Base-by-base conservation (phyloP, 345 rosid species). In the Excoecaria cochinchinensis region DNA sequence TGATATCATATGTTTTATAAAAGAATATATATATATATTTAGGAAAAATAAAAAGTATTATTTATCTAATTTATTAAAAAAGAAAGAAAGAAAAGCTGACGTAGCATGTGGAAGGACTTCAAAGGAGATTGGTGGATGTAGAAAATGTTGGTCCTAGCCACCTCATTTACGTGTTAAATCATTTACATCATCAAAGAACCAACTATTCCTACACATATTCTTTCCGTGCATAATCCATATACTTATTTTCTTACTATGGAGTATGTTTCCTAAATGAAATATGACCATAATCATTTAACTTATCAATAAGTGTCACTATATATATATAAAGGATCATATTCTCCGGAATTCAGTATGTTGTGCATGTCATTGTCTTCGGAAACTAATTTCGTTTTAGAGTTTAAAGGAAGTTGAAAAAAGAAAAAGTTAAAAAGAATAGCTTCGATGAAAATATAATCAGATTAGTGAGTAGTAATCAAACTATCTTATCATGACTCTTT, bases 91-190 rank as follows among this genome's bases (percentile, higher is more conserved):
- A 14, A 22, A 60, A 55, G 21, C 56, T 59, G 47, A 71, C 60
- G 42, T 60, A 59, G 82, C 17, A 62, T 75, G 68, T 40, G 19
- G 19, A 58, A 0, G 15, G 59, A 74, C 39, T 67, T 60, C 38
- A 42, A 2, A 52, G 12, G 56, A 17, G 61, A 63, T 80, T 57
- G 22, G 48, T 69, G 73, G 60, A 31, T 40, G 3, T 56, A 51
- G 24, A 74, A 68, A 77, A 63, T 12, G 67, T 39, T 53, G 3
- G 16, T 4, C 12, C 16, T 48, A 51, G 44, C 73, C 60, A 36
- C 59, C 72, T 76, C 69, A 48, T 17, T 36, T 31, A 1, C 31
- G 8, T 53, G 12, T 65, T 72, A 65, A 48, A 1, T 12, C 31
- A 48, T 68, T 51, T 50, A 68, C 71, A 68, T 50, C 71, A 68